phyloP scores from a whole-genome alignment of 768 basidiomycete genomes.

The Termitomyces sp. region DNA sequence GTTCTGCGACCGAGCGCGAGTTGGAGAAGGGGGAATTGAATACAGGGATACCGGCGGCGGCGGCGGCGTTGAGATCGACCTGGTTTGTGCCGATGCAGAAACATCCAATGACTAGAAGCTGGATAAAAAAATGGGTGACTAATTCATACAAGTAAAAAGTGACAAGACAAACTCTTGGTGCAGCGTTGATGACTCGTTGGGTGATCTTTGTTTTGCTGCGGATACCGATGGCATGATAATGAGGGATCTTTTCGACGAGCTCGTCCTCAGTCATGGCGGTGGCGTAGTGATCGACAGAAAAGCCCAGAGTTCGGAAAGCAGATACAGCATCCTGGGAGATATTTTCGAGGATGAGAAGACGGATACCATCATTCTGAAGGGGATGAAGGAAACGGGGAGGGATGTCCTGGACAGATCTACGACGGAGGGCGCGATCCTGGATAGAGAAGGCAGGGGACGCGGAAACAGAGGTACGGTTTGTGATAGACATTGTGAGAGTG shows the following conservation, averaged over 20 bases:
- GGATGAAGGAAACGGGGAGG: slow-evolving; percentile 69
- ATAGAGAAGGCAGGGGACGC: slow-evolving; percentile 38
- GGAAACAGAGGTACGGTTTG: slow-evolving; percentile 41
- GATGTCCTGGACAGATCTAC: slow-evolving; percentile 30
- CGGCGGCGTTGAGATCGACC: slow-evolving; percentile 83
- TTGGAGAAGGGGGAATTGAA: slow-evolving; percentile 99
- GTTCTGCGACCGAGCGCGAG: slow-evolving; percentile 97
- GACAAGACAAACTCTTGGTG: slow-evolving; percentile 58
- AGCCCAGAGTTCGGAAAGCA: slow-evolving; percentile 76
- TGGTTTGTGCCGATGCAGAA: slow-evolving; percentile 99
- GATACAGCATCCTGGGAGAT: slow-evolving; percentile 88
- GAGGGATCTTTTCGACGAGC: slow-evolving; percentile 74
- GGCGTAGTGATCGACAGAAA: slow-evolving; percentile 83
- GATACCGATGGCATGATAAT: slow-evolving; percentile 94
- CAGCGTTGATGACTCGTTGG: slow-evolving; percentile 79
- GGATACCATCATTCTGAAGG: slow-evolving; percentile 73
- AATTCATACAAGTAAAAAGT: neutral
- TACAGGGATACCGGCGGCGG: slow-evolving; percentile 87
- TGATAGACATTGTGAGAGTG: slow-evolving; percentile 31
- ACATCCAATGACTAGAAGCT: slow-evolving; percentile 96
- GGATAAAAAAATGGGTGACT: neutral
- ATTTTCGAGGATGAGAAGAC: slow-evolving; percentile 88
- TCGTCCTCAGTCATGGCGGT: slow-evolving; percentile 92
- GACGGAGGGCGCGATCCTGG: slow-evolving; percentile 35
- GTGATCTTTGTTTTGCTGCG: slow-evolving; percentile 98